Conservation (phyloP, 1,284 basidiomycete species). For the Ganoderma multipileum region DNA sequence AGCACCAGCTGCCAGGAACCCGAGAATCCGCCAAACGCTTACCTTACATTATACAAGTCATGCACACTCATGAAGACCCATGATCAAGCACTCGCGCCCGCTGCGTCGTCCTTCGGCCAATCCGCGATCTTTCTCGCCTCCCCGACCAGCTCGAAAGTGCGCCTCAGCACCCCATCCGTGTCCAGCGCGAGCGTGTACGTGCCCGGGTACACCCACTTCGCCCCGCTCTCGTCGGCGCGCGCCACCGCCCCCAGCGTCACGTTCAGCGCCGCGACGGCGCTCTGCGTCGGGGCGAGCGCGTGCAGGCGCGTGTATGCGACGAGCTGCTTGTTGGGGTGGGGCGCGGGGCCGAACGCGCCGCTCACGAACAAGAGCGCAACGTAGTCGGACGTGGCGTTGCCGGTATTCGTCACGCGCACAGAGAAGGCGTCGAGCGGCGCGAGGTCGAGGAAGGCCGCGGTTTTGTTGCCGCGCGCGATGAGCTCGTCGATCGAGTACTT, state of each 20-base stretch:
- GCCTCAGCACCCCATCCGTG: constrained; percentile 35
- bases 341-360: constrained; percentile 51
- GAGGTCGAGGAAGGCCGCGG: constrained; percentile 47
- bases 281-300: constrained; percentile 45
- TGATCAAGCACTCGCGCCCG: constrained; percentile 18
- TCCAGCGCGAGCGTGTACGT: constrained; percentile 49
- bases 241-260: constrained; percentile 60
- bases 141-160: constrained; percentile 52
- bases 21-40: background rate
- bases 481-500: constrained; percentile 32
- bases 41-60: background rate
- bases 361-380: constrained; percentile 60
- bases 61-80: background rate
- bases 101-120: constrained; percentile 42
- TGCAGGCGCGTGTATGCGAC: too few relatives aligned
- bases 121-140: constrained; percentile 46
- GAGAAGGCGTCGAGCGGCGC: constrained; percentile 55
- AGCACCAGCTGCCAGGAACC: background rate
- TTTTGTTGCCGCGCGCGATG: constrained; percentile 35
- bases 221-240: constrained; percentile 55
- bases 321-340: too few relatives aligned
- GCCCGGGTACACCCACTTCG: constrained; percentile 55
- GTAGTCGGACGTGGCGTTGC: constrained; percentile 52
- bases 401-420: constrained; percentile 56
- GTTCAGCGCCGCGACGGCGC: constrained; percentile 44